Conservation (phyloP, 805 yeast species). For the Candida tibetensis region DNA sequence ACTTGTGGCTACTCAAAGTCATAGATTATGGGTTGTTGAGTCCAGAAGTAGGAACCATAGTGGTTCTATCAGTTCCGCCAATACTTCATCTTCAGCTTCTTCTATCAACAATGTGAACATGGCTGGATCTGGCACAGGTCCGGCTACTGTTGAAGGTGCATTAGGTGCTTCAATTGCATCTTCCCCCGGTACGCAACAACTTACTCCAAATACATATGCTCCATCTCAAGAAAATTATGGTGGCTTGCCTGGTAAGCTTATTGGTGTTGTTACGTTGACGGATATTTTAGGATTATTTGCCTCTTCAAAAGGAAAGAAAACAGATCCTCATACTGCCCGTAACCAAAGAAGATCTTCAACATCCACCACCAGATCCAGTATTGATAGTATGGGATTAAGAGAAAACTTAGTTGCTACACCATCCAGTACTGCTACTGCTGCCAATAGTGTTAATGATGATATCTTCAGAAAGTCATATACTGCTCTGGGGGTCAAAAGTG, state of each 20-base stretch:
- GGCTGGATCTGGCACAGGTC: constrained; percentile 6
- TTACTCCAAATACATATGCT: constrained; percentile 15
- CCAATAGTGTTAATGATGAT: constrained; percentile 1
- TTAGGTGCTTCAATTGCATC: constrained; percentile 9
- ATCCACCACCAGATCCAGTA: constrained; percentile 21
- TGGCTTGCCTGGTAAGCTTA: constrained; percentile 73
- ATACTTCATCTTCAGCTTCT: constrained; percentile 3
- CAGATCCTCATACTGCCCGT: constrained; percentile 86
- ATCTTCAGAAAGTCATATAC: constrained; percentile 6
- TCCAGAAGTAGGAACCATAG: constrained; percentile 13
- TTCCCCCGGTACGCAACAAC: constrained; percentile 16
- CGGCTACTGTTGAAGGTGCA: constrained; percentile 22
- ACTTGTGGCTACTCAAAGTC: constrained; percentile 91
- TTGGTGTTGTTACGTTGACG: constrained; percentile 90
- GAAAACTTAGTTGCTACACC: neutral
- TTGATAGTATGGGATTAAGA: constrained; percentile 6
- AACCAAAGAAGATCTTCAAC: constrained; percentile 72
- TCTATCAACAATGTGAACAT: neutral
- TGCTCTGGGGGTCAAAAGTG: constrained; percentile 3
- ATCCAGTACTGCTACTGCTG: constrained; percentile 1
- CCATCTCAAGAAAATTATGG: constrained; percentile 30
- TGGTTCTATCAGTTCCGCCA: constrained; percentile 5
- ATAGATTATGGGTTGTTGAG: constrained; percentile 82
- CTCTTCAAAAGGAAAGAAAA: constrained; percentile 55
- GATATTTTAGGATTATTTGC: constrained; percentile 85